Evolutionary conservation across 805 yeast genomes (phyloP).

Genomic region (Saccharomyces kudriavzevii): DNA sequence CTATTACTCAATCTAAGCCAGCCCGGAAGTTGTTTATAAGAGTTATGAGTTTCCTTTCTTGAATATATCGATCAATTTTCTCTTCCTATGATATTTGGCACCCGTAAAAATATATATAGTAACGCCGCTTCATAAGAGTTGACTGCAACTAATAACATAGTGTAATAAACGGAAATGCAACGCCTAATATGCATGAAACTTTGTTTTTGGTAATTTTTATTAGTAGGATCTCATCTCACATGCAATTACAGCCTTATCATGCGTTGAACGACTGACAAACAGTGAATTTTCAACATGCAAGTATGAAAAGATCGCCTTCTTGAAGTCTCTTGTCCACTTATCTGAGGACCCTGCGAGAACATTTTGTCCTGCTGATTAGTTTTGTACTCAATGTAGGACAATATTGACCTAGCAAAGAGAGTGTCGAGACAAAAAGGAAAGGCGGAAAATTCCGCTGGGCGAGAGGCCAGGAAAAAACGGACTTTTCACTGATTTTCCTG

Average conservation of each 20-base stretch:
- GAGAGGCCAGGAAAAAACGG: not conserved
- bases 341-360: not conserved
- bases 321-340: not conserved
- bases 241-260: not conserved
- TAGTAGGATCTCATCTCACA: no score
- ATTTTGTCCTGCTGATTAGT: not conserved
- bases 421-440: not conserved
- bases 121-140: not conserved
- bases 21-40: slow-evolving; percentile 41
- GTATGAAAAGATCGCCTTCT: not conserved
- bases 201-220: no score
- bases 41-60: slow-evolving; percentile 6
- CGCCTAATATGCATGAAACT: not conserved
- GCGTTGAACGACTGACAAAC: no score
- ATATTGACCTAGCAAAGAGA: not conserved
- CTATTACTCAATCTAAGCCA: slow-evolving; percentile 48
- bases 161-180: not conserved
- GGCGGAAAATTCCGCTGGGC: not conserved
- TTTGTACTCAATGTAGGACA: not conserved
- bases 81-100: not conserved
- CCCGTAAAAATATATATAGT: not conserved
- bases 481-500: not conserved
- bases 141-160: not conserved
- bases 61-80: not conserved
- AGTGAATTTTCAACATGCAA: no score